Conservation (phyloP, 257 asterid species). For the Solanum ossicruentum region DNA sequence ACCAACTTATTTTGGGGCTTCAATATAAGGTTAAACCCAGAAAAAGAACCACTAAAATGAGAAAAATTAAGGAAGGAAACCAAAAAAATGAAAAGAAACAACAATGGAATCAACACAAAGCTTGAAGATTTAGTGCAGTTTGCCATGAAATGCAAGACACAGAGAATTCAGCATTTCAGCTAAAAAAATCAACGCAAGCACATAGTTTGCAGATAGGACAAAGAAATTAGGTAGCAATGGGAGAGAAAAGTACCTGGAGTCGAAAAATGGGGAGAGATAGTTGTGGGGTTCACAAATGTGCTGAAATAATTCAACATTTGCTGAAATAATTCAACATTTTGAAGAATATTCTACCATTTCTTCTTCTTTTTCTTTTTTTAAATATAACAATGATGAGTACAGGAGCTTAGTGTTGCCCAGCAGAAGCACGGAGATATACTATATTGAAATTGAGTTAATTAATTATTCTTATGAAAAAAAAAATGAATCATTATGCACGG, state of each 20-base stretch:
- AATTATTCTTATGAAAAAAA: too few species aligned
- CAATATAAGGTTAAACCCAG: neutral
- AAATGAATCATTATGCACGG: too few species aligned
- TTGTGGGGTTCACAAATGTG: neutral
- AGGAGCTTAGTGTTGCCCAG: too few species aligned
- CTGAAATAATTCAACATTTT: neutral
- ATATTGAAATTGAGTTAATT: too few species aligned
- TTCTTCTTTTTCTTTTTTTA: too few species aligned
- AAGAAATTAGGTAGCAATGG: neutral
- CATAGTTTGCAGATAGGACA: neutral
- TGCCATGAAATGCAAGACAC: neutral
- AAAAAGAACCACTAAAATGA: neutral
- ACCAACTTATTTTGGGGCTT: neutral
- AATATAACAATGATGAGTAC: too few species aligned
- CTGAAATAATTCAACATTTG: neutral
- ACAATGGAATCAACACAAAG: neutral
- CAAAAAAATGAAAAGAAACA: neutral
- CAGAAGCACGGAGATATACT: too few species aligned
- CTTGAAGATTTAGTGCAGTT: neutral
- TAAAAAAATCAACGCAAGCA: neutral
- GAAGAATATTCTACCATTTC: neutral
- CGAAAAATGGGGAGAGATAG: neutral
- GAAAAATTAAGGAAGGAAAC: neutral
- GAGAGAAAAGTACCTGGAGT: neutral
- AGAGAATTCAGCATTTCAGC: neutral